A percentile compares a stretch with the other conserved stretches of the same genome.
Conservation (phyloP, 2,329 filamentous ascomycete species). For the Domatiomyces globalis region DNA sequence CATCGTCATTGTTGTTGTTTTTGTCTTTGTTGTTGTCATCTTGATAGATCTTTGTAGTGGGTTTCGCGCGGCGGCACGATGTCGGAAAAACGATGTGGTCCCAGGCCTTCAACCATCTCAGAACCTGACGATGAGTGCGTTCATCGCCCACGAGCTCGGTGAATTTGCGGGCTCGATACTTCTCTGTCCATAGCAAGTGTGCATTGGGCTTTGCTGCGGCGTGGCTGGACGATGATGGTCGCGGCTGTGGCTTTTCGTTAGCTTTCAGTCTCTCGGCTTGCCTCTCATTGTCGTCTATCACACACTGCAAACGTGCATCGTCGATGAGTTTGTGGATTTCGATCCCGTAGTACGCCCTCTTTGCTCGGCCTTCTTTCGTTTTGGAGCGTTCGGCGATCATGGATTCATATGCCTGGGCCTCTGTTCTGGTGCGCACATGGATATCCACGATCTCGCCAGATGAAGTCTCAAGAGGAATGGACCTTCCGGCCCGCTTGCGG, state of each 20-base stretch:
- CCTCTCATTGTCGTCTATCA: constrained; percentile 20
- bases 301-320: constrained; percentile 47
- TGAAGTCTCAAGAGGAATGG: constrained; percentile 31
- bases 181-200: constrained; percentile 71
- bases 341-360: constrained; percentile 70
- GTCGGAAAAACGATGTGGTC: constrained; percentile 76
- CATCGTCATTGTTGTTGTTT: constrained; percentile 29
- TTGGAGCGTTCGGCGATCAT: constrained; percentile 41
- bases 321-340: constrained; percentile 76
- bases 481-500: constrained; percentile 7
- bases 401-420: constrained; percentile 36
- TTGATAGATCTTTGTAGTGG: constrained; percentile 30
- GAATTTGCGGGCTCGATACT: constrained; percentile 84
- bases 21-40: constrained; percentile 26
- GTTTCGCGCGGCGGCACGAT: constrained; percentile 41
- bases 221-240: constrained; percentile 17
- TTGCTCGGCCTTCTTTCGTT: constrained; percentile 38
- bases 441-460: constrained; percentile 36
- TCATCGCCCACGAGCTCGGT: constrained; percentile 92
- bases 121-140: constrained; percentile 73
- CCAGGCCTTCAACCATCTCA: constrained; percentile 91
- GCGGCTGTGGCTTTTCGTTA: constrained; percentile 17
- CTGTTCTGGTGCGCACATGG: constrained; percentile 24
- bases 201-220: constrained; percentile 20
- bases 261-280: constrained; percentile 17